These are phyloP conservation scores for Suillus luteus DNA, from an alignment of 768 basidiomycete species.

Conservation along the genomic window DNA sequence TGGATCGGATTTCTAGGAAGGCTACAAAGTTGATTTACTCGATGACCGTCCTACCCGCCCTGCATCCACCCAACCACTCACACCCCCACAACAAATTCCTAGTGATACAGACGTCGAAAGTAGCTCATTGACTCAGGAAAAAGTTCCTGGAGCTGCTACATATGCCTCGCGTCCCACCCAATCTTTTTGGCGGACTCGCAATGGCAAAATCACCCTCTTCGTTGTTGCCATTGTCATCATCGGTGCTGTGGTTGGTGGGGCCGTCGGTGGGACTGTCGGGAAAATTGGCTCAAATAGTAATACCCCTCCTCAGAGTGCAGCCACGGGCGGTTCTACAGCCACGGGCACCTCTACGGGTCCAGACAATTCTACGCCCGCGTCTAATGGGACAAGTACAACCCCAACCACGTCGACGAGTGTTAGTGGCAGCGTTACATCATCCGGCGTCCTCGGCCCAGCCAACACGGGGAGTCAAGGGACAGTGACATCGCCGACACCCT, in stretches of 20 bases:
- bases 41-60: slow-evolving; percentile 26
- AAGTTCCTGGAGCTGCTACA: slow-evolving; percentile 4
- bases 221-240: slow-evolving; percentile 44
- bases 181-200: slow-evolving; percentile 53
- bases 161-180: slow-evolving; percentile 9
- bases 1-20: slow-evolving; percentile 40
- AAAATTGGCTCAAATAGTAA: slow-evolving; percentile 19
- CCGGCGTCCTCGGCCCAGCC: no score
- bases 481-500: no score
- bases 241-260: slow-evolving; percentile 58
- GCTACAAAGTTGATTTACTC: slow-evolving; percentile 54
- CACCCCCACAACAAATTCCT: slow-evolving; percentile 18
- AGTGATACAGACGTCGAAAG: slow-evolving; percentile 15
- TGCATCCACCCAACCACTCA: slow-evolving; percentile 21
- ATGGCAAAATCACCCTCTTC: slow-evolving; percentile 42
- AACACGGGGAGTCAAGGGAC: no score
- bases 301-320: not conserved
- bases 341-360: no score
- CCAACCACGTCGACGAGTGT: no score
- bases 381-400: not conserved
- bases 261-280: slow-evolving; percentile 51
- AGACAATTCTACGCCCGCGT: not conserved
- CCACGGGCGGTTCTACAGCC: not conserved
- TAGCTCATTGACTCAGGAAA: slow-evolving; percentile 15
- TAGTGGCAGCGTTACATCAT: no score